A percentile compares a stretch with the other conserved stretches of the same genome.
Conservation (phyloP, 768 basidiomycete species). For the Termitomyces sp. region DNA sequence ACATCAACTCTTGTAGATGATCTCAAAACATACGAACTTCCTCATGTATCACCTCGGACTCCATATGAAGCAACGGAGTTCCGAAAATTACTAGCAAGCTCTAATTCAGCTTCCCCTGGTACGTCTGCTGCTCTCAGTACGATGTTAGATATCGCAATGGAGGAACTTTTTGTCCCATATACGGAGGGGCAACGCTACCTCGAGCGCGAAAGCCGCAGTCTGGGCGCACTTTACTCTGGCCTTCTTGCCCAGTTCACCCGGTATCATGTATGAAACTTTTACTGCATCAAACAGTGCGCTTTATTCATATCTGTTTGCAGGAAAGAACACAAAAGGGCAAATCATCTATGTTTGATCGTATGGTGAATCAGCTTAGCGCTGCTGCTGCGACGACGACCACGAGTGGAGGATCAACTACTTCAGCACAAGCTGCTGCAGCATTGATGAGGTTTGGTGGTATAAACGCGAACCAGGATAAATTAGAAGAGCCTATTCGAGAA, state of each 20-base stretch:
- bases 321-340: slow-evolving; percentile 65
- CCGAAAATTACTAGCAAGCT: slow-evolving; percentile 43
- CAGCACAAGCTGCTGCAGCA: slow-evolving; percentile 82
- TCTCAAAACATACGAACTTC: slow-evolving; percentile 85
- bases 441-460: slow-evolving; percentile 90
- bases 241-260: slow-evolving; percentile 73
- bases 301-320: slow-evolving; percentile 18
- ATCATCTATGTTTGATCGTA: slow-evolving; percentile 80
- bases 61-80: slow-evolving; percentile 61
- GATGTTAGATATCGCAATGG: slow-evolving; percentile 95
- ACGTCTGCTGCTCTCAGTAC: slow-evolving; percentile 59
- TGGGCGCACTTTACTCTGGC: slow-evolving; percentile 72
- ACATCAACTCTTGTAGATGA: slow-evolving; percentile 81
- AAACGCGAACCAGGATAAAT: slow-evolving; percentile 43
- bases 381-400: slow-evolving; percentile 63
- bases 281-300: slow-evolving; percentile 1
- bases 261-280: slow-evolving; percentile 67
- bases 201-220: slow-evolving; percentile 82
- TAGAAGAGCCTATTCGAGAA: slow-evolving; percentile 69
- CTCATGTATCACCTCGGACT: slow-evolving; percentile 58
- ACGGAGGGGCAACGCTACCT: slow-evolving; percentile 89
- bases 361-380: slow-evolving; percentile 84
- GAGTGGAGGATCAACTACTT: slow-evolving; percentile 56
- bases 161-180: slow-evolving; percentile 93
- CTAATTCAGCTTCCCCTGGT: slow-evolving; percentile 35